Evolutionary conservation across 78 protist species (phyloP).

Genomic region (Monocercomonoides exilis): DNA sequence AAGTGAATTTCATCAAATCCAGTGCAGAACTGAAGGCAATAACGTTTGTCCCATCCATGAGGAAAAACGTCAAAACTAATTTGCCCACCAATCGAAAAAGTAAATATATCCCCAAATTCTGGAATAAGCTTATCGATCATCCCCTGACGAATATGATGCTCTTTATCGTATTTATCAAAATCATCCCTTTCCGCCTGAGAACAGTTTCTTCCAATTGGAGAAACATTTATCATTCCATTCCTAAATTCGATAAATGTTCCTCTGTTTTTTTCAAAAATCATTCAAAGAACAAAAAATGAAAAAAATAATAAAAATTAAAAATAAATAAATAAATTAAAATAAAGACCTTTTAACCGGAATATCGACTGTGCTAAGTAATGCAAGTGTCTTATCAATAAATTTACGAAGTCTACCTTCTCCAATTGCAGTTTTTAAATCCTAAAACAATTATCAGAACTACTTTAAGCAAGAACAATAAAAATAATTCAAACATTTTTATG

Average conservation of each 20-base stretch:
- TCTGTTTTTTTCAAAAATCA: conserved; percentile 40
- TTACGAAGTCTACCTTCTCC: conserved; percentile 67
- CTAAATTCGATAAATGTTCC: conserved; percentile 94
- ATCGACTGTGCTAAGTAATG: conserved; percentile 66
- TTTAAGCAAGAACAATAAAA: not conserved
- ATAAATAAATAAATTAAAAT: not conserved
- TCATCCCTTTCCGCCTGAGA: conserved; percentile 81
- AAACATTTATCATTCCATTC: conserved; percentile 95
- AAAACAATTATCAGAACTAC: not conserved
- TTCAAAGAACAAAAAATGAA: too few species aligned
- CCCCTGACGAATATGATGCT: not conserved
- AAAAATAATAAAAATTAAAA: not conserved
- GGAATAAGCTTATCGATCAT: not conserved
- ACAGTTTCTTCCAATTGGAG: conserved; percentile 97
- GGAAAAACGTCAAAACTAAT: conserved; percentile 97
- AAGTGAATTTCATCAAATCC: conserved; percentile 81
- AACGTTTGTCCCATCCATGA: conserved; percentile 45
- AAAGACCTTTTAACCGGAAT: conserved; percentile 63
- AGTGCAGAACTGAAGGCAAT: conserved; percentile 67
- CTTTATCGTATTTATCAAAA: conserved; percentile 72
- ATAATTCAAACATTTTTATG: conserved; percentile 8
- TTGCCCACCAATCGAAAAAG: conserved; percentile 93
- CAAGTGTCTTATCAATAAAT: conserved; percentile 62
- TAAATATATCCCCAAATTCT: conserved; percentile 51
- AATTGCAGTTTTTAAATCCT: conserved; percentile 28